Base-by-base conservation (phyloP, 2,329 filamentous ascomycete genomes). In the Nemania diffusa region DNA sequence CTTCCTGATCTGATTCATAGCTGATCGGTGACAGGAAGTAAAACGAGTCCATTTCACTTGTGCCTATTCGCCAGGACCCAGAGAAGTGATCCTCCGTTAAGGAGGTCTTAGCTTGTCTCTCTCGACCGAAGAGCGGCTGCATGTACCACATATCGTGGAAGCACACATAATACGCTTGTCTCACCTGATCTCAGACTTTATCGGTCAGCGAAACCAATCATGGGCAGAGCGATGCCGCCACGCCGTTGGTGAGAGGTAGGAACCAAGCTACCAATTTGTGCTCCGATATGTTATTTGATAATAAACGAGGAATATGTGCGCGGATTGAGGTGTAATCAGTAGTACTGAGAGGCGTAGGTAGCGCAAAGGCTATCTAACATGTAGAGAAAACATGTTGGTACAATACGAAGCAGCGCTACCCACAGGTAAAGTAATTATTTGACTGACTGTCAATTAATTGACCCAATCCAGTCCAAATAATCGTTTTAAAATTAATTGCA, bases 181-280 rank as follows among this genome's bases (percentile, higher is more conserved):
- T 50, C 32, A 65, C 63, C 59, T 29, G 60, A 62, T 58, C 57
- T 55, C 27, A 70, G 69, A 70, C 66, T 61, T 29, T 60, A 56
- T 55, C 57, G 44, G 60, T 13, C 46, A 24, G 40, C 50, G 42
- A 58, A 62, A 48, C 64, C 34, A 61, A 57, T 60, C 29, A 48
- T 27, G 51, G 44, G 29, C 58, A 57, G 29, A 40, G 40, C 24
- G 13, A 55, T 61, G 42, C 46, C 57, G 32, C 34, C 65, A 65
- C 48, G 51, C 51, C 57, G n/a, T 62, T 69, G 46, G 68, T 65
- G 62, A 64, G 48, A 65, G 53, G 37, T 44, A 46, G 32, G 29
- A 9, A 48, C 48, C 40, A 44, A 58, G 53, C 34, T 58, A 20
- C 40, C 3, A 53, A 40, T 32, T 17, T 20, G 44, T 48, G 44